These are phyloP conservation scores for Danielia reshetovae DNA, from an alignment of 805 yeast species.

Conservation along the genomic window DNA sequence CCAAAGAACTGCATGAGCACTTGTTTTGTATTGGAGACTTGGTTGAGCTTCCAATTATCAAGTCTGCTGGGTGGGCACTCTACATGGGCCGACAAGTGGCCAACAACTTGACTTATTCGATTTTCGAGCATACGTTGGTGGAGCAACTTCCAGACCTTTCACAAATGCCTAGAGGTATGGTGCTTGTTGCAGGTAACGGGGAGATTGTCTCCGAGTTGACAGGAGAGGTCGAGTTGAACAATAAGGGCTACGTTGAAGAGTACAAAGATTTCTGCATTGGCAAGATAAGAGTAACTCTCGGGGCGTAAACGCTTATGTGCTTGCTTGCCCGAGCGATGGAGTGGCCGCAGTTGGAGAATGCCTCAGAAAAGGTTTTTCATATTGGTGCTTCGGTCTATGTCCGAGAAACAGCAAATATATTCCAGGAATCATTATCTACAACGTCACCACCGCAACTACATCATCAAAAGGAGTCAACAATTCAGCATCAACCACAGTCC, in stretches of 20 bases:
- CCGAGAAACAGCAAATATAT: too few relatives aligned
- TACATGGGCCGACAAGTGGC: slow-evolving; percentile 40
- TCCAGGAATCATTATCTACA: too few relatives aligned
- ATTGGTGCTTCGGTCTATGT: too few relatives aligned
- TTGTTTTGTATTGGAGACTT: slow-evolving; percentile 38
- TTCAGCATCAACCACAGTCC: too few relatives aligned
- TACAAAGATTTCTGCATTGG: slow-evolving; percentile 42
- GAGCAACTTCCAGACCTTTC: slow-evolving; percentile 32
- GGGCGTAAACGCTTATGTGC: slow-evolving; percentile 13
- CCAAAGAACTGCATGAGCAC: slow-evolving; percentile 15
- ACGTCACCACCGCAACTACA: too few relatives aligned
- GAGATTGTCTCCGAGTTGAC: slow-evolving; percentile 35
- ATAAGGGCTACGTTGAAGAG: slow-evolving; percentile 31
- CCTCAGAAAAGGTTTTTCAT: too few relatives aligned
- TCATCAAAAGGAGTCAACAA: too few relatives aligned
- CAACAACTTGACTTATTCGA: slow-evolving; percentile 28
- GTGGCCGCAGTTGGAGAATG: too few relatives aligned
- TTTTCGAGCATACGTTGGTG: slow-evolving; percentile 26
- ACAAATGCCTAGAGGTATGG: slow-evolving; percentile 39
- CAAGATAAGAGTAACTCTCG: slow-evolving; percentile 35
- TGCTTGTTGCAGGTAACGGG: slow-evolving; percentile 36
- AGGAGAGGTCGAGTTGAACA: slow-evolving; percentile 31
- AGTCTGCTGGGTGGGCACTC: slow-evolving; percentile 45
- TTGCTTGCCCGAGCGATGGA: too few relatives aligned
- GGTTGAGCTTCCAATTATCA: slow-evolving; percentile 37